These are phyloP conservation scores for Salvia miltiorrhiza DNA, from an alignment of 257 asterid genomes.

Conservation along the genomic window DNA sequence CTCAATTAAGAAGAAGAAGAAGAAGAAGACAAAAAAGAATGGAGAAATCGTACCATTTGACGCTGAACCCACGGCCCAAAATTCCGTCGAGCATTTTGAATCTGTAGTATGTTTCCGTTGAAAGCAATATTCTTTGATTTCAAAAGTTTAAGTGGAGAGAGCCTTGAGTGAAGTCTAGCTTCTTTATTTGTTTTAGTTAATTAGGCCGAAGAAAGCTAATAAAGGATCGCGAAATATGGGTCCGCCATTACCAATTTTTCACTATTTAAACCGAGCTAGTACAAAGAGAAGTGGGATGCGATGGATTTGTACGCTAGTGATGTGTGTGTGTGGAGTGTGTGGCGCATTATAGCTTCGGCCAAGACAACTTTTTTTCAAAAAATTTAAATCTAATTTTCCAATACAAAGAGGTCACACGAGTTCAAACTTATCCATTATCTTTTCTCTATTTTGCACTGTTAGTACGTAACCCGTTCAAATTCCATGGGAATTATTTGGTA, in stretches of 20 bases:
- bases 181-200: not conserved
- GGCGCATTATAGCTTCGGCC: not conserved
- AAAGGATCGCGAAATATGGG: slow-evolving; percentile 27
- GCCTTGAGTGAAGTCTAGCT: slow-evolving; percentile 4
- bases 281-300: too few relatives aligned
- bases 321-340: too few relatives aligned
- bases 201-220: not conserved
- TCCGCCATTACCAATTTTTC: slow-evolving; percentile 27
- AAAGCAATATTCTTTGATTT: slow-evolving; percentile 4
- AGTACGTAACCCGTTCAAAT: too few relatives aligned
- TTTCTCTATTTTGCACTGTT: too few relatives aligned
- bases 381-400: not conserved
- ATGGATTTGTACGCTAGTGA: slow-evolving; percentile 20
- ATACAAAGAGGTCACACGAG: too few relatives aligned
- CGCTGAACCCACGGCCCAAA: slow-evolving; percentile 73
- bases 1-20: not conserved
- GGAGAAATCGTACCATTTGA: slow-evolving; percentile 66
- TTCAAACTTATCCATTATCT: too few relatives aligned
- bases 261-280: slow-evolving; percentile 10
- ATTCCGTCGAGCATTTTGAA: slow-evolving; percentile 84
- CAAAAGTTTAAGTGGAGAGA: slow-evolving; percentile 16
- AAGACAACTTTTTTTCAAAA: not conserved
- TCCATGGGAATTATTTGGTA: too few relatives aligned
- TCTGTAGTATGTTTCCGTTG: slow-evolving; percentile 29
- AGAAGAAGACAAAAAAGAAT: not conserved